phyloP scores from a whole-genome alignment of 2,329 filamentous ascomycete species.

The Claviceps arundinis region DNA sequence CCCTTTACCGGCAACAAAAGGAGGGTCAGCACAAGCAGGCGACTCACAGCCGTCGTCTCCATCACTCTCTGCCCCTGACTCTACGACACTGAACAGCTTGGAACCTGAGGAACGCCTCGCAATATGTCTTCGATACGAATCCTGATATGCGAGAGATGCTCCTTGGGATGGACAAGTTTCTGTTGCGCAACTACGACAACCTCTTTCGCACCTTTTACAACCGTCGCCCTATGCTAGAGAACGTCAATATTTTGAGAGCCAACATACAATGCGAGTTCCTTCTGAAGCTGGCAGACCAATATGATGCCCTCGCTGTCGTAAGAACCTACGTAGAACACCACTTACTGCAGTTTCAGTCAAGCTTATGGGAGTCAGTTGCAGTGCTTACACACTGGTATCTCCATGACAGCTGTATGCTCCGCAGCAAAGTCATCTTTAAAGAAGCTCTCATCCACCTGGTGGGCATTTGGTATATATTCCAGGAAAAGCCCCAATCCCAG shows the following conservation, averaged over 20 bases:
- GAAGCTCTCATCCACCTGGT: slow-evolving; percentile 89
- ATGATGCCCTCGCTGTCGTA: slow-evolving; percentile 78
- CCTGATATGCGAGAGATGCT: no score
- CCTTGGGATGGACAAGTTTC: slow-evolving; percentile 43
- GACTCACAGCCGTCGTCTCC: slow-evolving; percentile 9
- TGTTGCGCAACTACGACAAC: slow-evolving; percentile 87
- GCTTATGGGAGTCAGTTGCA: slow-evolving; percentile 93
- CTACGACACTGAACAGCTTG: no score
- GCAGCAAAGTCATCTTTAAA: slow-evolving; percentile 70
- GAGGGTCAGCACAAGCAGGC: background rate
- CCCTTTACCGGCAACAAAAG: slow-evolving; percentile 10
- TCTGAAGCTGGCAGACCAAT: slow-evolving; percentile 80
- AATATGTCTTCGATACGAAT: slow-evolving; percentile 33
- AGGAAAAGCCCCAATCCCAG: slow-evolving; percentile 62
- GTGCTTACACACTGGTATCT: no score
- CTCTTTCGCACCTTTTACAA: slow-evolving; percentile 95
- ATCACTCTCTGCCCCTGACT: slow-evolving; percentile 20
- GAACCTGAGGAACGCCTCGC: slow-evolving; percentile 19
- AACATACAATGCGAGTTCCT: slow-evolving; percentile 24
- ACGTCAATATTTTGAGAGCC: no score
- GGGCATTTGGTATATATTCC: slow-evolving; percentile 81
- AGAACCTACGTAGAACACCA: slow-evolving; percentile 90
- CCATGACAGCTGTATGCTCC: no score
- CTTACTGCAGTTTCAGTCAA: slow-evolving; percentile 76
- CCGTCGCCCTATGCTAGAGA: slow-evolving; percentile 50